These are phyloP conservation scores for Herpetomonas tarakana DNA, from an alignment of 208 protist species.

Conservation along the genomic window DNA sequence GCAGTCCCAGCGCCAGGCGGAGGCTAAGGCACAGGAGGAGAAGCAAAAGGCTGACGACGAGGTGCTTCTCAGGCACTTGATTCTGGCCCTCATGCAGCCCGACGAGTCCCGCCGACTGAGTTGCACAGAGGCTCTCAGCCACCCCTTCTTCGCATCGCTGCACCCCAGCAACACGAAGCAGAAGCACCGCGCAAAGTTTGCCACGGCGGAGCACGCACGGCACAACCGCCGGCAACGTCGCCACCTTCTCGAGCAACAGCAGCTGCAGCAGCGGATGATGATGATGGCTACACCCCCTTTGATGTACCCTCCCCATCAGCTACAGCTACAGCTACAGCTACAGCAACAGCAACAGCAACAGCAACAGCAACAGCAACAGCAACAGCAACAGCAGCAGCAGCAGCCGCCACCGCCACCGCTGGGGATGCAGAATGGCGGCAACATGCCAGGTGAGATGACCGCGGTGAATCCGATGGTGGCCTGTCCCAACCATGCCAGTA, in stretches of 20 bases:
- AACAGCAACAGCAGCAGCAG: background rate
- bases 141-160: constrained; percentile 48
- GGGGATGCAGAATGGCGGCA: too few relatives aligned
- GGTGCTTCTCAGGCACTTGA: constrained; percentile 53
- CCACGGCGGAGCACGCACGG: too few relatives aligned
- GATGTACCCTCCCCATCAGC: too few relatives aligned
- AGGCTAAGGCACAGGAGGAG: background rate
- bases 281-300: background rate
- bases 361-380: constrained; percentile 7
- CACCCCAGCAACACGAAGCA: constrained; percentile 13
- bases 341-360: constrained; percentile 5
- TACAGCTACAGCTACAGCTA: constrained; percentile 4
- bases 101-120: constrained; percentile 53
- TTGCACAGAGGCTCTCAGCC: constrained; percentile 63
- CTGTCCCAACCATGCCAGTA: background rate
- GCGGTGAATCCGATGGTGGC: too few relatives aligned
- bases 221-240: background rate
- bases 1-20: constrained; percentile 3
- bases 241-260: background rate
- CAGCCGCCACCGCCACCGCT: too few relatives aligned
- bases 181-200: too few relatives aligned
- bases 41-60: constrained; percentile 22
- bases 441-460: too few relatives aligned
- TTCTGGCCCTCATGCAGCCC: constrained; percentile 62
- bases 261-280: constrained; percentile 3